A percentile compares a stretch with the other conserved stretches of the same genome.
phyloP scores from a whole-genome alignment of 768 basidiomycete species.

The Pulveroboletus sp. region DNA sequence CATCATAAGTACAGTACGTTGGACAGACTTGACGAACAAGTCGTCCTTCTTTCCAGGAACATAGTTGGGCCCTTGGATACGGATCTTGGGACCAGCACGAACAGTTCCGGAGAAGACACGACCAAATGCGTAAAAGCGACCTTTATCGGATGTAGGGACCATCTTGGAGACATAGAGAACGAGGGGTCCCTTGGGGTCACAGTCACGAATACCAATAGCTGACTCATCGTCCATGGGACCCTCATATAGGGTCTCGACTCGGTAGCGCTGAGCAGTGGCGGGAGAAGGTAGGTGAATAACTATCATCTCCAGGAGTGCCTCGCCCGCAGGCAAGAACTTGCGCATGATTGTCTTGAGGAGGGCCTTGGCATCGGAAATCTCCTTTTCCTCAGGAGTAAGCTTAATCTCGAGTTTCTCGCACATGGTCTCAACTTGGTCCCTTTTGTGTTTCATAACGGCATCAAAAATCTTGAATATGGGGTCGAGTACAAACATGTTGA shows the following conservation, averaged over 20 bases:
- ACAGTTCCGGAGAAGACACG: constrained; percentile 99
- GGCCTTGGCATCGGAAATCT: constrained; percentile 82
- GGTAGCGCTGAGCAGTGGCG: constrained; percentile 94
- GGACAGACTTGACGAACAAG: constrained; percentile 94
- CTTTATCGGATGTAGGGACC: constrained; percentile 99
- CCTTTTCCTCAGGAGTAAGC: constrained; percentile 82
- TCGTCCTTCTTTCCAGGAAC: constrained; percentile 98
- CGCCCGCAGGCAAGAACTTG: constrained; percentile 99
- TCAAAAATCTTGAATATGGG: constrained; percentile 99
- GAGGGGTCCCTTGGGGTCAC: constrained; percentile 93
- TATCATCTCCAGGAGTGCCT: constrained; percentile 99
- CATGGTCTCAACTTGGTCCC: constrained; percentile 76
- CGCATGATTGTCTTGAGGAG: constrained; percentile 98
- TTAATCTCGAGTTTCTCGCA: constrained; percentile 96
- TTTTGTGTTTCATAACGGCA: constrained; percentile 99
- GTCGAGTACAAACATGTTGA: constrained; percentile 97
- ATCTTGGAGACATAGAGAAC: constrained; percentile 99
- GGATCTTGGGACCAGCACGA: constrained; percentile 94
- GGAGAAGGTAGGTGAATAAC: constrained; percentile 99
- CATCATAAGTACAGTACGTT: constrained; percentile 99
- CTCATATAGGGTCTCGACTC: constrained; percentile 99
- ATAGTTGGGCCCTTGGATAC: constrained; percentile 99
- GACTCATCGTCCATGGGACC: constrained; percentile 99
- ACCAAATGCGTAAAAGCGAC: constrained; percentile 99
- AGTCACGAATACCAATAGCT: constrained; percentile 96